Conservation (phyloP, 768 basidiomycete genomes). For the Goffeauzyma gilvescens region DNA sequence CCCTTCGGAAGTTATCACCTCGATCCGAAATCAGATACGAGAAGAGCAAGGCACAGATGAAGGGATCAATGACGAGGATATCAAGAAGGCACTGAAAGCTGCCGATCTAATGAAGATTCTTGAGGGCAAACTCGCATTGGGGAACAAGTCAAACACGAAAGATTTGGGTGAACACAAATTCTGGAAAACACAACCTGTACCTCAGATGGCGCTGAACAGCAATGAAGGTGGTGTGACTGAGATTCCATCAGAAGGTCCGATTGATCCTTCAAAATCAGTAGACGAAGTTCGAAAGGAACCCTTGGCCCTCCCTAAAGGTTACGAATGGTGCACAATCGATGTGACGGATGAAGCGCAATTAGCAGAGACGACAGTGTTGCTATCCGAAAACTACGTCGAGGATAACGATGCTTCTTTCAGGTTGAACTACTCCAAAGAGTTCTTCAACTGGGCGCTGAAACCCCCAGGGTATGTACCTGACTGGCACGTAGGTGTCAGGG, state of each 20-base stretch:
- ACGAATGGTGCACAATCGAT: conserved; percentile 74
- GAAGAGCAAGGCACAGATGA: conserved; percentile 43
- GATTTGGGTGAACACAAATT: conserved; percentile 88
- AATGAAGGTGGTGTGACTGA: too few relatives aligned
- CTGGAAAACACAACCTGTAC: conserved; percentile 94
- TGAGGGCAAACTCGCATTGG: conserved; percentile 58
- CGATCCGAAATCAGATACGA: conserved; percentile 48
- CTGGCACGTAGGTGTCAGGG: conserved; percentile 92
- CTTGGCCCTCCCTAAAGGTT: conserved; percentile 72
- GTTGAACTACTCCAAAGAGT: conserved; percentile 87
- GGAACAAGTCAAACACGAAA: conserved; percentile 51
- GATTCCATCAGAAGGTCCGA: conserved; percentile 59
- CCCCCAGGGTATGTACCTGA: conserved; percentile 82
- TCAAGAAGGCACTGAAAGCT: conserved; percentile 52
- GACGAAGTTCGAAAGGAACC: conserved; percentile 75
- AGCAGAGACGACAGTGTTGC: conserved; percentile 70
- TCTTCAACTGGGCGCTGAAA: conserved; percentile 82
- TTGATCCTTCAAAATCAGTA: conserved; percentile 58
- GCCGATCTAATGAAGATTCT: conserved; percentile 68
- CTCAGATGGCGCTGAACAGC: conserved; percentile 38
- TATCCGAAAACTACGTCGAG: conserved; percentile 89
- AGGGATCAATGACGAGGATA: conserved; percentile 36
- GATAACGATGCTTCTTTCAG: conserved; percentile 91
- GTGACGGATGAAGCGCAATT: conserved; percentile 60
- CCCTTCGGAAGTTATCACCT: conserved; percentile 40